Base-by-base conservation (phyloP, 2,329 filamentous ascomycete species). In the Nemania diffusa region DNA sequence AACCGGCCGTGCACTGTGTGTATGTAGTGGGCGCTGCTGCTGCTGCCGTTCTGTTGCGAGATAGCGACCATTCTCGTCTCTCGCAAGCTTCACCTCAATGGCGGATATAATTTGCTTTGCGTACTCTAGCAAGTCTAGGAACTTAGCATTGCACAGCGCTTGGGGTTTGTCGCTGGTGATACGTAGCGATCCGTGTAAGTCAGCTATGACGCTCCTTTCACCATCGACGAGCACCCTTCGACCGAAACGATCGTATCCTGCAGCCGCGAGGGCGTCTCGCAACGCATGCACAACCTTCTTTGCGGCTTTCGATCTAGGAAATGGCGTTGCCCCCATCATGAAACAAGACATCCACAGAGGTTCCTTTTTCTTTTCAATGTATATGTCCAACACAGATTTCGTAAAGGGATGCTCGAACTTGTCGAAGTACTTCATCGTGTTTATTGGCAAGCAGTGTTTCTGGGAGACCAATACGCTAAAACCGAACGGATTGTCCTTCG, bases 361-460 rank as follows among this genome's bases (percentile, higher is more conserved):
- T 55, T 71, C 51, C 11, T 73, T 70, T 4, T 64, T 74, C 71
- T 75, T 74, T 32, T 63, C 65, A 6, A 76, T 71, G 67, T 78
- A 79, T 11, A 72, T 65, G 27, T 77, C 71, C 26, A 78, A 67
- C 20, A 76, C 44, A n/a, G 74, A 69, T 59, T 74, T 74, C 5
- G 71, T 60, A 42, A 75, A 71, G 8, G 76, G 73, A 52, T 77
- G 74, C 61, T 74, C 73, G 9, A 55, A 5, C 26, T 60, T 68
- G 40, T 75, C 76, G 46, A 80, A 70, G 64, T 75, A 78, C 42
- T 70, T 74, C 71, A 74, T 69, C 46, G 71, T 70, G 44, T 61
- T 66, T 5, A 56, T 51, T 22, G 73, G 65, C 48, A 80, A 58
- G 57, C 73, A 74, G 64, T 80, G 78, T 20, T 61, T 42, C 24